These are phyloP conservation scores for Przewalskia tangutica DNA, from an alignment of 257 asterid species.

Conservation along the genomic window DNA sequence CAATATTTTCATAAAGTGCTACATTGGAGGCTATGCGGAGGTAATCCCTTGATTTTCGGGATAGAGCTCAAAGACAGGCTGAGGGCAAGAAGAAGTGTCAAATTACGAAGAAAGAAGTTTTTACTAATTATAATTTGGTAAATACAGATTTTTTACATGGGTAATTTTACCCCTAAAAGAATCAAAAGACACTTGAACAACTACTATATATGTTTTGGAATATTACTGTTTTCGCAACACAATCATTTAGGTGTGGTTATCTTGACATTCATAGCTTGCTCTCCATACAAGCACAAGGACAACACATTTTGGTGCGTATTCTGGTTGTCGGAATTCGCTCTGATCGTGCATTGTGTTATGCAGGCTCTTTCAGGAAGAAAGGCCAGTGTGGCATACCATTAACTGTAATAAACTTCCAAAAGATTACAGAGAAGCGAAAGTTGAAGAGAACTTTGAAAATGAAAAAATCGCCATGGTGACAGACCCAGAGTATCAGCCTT, in stretches of 20 bases:
- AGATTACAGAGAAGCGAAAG: conserved; percentile 32
- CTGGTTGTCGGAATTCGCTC: background rate
- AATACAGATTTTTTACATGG: too few relatives aligned
- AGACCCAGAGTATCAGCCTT: conserved; percentile 23
- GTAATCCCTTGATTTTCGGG: too few relatives aligned
- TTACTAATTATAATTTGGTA: too few relatives aligned
- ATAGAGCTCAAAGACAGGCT: too few relatives aligned
- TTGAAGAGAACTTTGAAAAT: conserved; percentile 19
- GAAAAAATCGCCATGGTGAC: conserved; percentile 57
- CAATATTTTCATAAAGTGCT: too few relatives aligned
- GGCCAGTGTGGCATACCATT: conserved; percentile 71
- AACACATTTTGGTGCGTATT: background rate
- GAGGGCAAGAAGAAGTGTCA: too few relatives aligned
- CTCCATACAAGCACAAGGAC: background rate
- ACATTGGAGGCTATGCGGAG: too few relatives aligned
- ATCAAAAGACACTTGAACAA: background rate
- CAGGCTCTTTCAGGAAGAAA: conserved; percentile 85
- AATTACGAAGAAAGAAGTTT: too few relatives aligned
- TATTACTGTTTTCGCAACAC: background rate
- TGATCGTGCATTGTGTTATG: background rate
- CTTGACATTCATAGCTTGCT: background rate
- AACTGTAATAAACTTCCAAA: conserved; percentile 72
- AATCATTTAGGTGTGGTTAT: background rate
- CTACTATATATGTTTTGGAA: background rate
- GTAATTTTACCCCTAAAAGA: too few relatives aligned